These are phyloP conservation scores for Moesziomyces sp. DNA, from an alignment of 1,284 basidiomycete species.

Conservation along the genomic window DNA sequence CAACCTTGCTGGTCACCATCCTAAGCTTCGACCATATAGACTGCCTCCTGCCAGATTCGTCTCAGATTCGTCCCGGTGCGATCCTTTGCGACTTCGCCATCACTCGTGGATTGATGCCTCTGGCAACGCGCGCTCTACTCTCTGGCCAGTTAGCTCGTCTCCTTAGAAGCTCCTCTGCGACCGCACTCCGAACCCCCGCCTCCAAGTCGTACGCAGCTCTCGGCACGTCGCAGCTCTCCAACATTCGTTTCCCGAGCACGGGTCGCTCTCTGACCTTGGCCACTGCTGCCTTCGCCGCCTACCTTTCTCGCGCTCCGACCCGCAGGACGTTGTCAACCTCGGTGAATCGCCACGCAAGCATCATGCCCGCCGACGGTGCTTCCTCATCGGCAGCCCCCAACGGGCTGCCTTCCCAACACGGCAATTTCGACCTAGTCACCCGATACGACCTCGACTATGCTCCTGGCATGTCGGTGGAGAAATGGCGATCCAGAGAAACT, in stretches of 20 bases:
- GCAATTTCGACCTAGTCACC: conserved; percentile 83
- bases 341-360: conserved; percentile 1
- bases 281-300: conserved; percentile 13
- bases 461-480: conserved; percentile 78
- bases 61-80: neutral
- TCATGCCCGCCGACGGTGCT: conserved; percentile 32
- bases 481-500: conserved; percentile 83
- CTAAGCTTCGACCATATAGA: neutral
- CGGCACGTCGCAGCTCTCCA: neutral
- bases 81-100: neutral
- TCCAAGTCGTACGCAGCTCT: conserved; percentile 9
- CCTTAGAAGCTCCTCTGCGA: conserved; percentile 8
- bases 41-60: neutral
- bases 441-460: conserved; percentile 78
- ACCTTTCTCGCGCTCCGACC: conserved; percentile 1
- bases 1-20: neutral
- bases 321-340: conserved; percentile 24
- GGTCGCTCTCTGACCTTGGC: conserved; percentile 16
- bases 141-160: conserved; percentile 33
- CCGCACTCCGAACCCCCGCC: conserved; percentile 10
- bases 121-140: conserved; percentile 14
- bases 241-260: conserved; percentile 8
- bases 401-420: conserved; percentile 61
- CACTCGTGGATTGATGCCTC: conserved; percentile 28
- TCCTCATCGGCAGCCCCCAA: conserved; percentile 4